Evolutionary conservation across 2,329 filamentous ascomycete species (phyloP).

Genomic region (Aspergillus spinulosporus): DNA sequence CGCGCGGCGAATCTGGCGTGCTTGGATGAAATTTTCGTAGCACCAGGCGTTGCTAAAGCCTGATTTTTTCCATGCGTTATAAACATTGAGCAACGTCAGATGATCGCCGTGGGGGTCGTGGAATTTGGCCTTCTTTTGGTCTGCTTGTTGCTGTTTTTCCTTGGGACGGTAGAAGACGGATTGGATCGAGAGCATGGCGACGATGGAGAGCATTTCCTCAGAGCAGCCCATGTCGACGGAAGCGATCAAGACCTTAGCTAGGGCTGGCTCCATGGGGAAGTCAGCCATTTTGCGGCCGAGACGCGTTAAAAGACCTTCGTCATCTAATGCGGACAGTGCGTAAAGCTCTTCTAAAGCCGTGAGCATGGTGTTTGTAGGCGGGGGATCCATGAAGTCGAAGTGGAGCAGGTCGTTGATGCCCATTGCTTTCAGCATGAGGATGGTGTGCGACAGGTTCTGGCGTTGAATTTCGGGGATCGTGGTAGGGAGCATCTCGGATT

Average conservation of each 20-base stretch:
- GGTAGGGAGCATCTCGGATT: constrained; percentile 95
- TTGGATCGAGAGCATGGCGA: constrained; percentile 86
- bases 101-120: constrained; percentile 94
- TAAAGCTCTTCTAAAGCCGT: constrained; percentile 95
- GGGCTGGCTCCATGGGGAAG: constrained; percentile 93
- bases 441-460: constrained; percentile 87
- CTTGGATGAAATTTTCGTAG: constrained; percentile 96
- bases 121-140: constrained; percentile 97
- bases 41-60: constrained; percentile 88
- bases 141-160: constrained; percentile 93
- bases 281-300: constrained; percentile 96
- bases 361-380: constrained; percentile 95
- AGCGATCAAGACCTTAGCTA: constrained; percentile 86
- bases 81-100: constrained; percentile 91
- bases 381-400: constrained; percentile 99
- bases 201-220: constrained; percentile 90
- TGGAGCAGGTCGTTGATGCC: constrained; percentile 96
- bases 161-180: constrained; percentile 93
- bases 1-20: constrained; percentile 80
- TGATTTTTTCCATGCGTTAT: constrained; percentile 91
- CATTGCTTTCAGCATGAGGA: constrained; percentile 98
- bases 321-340: constrained; percentile 84
- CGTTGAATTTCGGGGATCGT: constrained; percentile 96
- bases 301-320: constrained; percentile 89
- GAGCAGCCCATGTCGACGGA: constrained; percentile 86